Evolutionary conservation across 345 rosid species (phyloP), one percentile per base, ranked within the genome.

Genomic region (Brassica incana): DNA sequence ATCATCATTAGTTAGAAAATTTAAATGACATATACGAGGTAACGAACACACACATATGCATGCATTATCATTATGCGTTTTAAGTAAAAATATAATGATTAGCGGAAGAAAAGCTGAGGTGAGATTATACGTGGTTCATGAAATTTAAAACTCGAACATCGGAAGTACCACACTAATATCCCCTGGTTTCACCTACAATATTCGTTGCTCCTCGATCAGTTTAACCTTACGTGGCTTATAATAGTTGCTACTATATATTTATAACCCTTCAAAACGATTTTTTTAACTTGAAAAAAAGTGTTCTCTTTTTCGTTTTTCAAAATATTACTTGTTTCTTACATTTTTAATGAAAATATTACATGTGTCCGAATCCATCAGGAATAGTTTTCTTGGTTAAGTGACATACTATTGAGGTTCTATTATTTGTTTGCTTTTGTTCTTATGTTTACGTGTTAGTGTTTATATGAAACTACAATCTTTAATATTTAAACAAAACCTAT

Each of bases 11-110:
- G 43, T 48, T 62, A 35, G n/a, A 59, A 15, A 74, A n/a, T n/a
- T n/a, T n/a, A n/a, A n/a, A 20, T 20, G 67, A 36, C 62, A 52
- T 43, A 18, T 61, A 52, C 75, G 76, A 80, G 67, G 75, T 62
- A 50, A 12, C 56, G 56, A 61, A 68, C 23, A 62, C 38, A 62
- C 59, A 61, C 48, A 74, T 75, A 69, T 80, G 83, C 83, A 80
- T 80, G 75, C 79, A 74, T 38, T 54, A 50, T 48, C 56, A 50
- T n/a, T 50, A 14, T 50, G 18, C 1, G 7, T 50, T 50, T 50
- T 20, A 50, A 50, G n/a, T 50, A 50, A 50, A 50, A 50, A 50
- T 50, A 68, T 68, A 69, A 23, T n/a, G 30, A 73, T 73, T 59
- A 60, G 12, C 56, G 54, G 3, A 67, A 79, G 23, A 32, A n/a